Evolutionary conservation across 2,329 filamentous ascomycete species (phyloP), one percentile per base, ranked within the genome.

Genomic region (Ascochyta pisi): DNA sequence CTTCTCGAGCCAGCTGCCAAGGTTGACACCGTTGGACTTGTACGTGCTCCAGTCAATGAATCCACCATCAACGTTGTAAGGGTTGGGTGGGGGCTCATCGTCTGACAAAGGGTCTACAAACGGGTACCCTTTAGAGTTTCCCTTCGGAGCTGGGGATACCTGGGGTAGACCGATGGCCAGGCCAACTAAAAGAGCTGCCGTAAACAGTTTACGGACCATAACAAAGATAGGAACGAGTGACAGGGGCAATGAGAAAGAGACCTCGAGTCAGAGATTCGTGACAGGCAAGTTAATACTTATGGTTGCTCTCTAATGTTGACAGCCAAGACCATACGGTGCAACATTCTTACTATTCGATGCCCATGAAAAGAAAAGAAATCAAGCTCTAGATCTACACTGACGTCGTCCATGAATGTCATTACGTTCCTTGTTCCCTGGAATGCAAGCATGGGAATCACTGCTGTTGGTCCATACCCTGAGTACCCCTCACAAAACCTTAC

Each of bases 1-100:
- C 54, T 71, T 64, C 29, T 62, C 63, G 8, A 75, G 55, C 73
- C 71, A 75, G 31, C 66, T 66, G 16, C 70, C 72, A 6, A 75
- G 63, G 35, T 69, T 70, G 23, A 57, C 57, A 4, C 59, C 57
- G 9, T 43, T 52, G 27, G 57, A 27, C 23, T 59, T 62, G 33
- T 50, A 60, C 13, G 53, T 53, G 3, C 35, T 45, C 59, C 52
- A 62, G 34, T 62, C 33, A 12, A 60, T 51, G 45, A 50, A 60
- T 4, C 13, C 6, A 12, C 38, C 50, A 23, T 33, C 15, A 13
- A 31, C 1, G n/a, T 44, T 43, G 39, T 43, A 44, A 23, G 38
- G 44, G 31, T 44, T 54, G 13, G 37, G 43, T 8, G 15, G 38
- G 0, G 38, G 37, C 33, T 46, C 10, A 31, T 42, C 19, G 23